phyloP scores from a whole-genome alignment of 768 basidiomycete genomes.

The Astraeus odoratus region DNA sequence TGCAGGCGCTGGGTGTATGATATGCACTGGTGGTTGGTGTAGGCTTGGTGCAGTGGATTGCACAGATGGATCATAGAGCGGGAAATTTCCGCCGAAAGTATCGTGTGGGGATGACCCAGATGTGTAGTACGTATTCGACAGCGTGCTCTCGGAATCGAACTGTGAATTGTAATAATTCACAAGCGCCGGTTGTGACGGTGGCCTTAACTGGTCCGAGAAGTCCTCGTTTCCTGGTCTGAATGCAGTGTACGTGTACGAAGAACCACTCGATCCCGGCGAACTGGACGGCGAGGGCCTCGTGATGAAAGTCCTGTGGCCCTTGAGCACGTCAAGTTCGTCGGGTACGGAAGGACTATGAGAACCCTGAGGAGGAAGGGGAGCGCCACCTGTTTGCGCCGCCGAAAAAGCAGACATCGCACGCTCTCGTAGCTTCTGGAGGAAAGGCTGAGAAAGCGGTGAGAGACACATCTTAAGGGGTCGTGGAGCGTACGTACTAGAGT shows the following conservation, averaged over 20 bases:
- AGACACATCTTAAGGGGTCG: neutral
- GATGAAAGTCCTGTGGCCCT: slow-evolving; percentile 32
- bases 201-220: neutral
- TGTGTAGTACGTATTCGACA: neutral
- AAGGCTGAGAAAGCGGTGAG: slow-evolving; percentile 21
- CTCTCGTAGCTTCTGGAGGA: slow-evolving; percentile 31
- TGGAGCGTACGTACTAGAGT: slow-evolving; percentile 26
- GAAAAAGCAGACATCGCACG: slow-evolving; percentile 30
- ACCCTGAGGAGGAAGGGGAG: slow-evolving; percentile 4
- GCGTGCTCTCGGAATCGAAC: neutral
- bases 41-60: neutral
- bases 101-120: neutral
- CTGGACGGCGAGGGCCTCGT: slow-evolving; percentile 20
- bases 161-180: neutral
- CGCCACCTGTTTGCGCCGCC: slow-evolving; percentile 20
- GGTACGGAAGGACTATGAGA: slow-evolving; percentile 8
- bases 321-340: slow-evolving; percentile 34
- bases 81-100: neutral
- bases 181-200: neutral
- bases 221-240: slow-evolving; percentile 8
- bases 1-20: slow-evolving; percentile 2
- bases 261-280: slow-evolving; percentile 20
- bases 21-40: neutral
- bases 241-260: slow-evolving; percentile 10
- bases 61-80: neutral